Percentiles rank a stretch among this genome's conserved stretches.
Evolutionary conservation across 2,329 filamentous ascomycete species (phyloP).

Genomic region (Aspergillus calidoustus): DNA sequence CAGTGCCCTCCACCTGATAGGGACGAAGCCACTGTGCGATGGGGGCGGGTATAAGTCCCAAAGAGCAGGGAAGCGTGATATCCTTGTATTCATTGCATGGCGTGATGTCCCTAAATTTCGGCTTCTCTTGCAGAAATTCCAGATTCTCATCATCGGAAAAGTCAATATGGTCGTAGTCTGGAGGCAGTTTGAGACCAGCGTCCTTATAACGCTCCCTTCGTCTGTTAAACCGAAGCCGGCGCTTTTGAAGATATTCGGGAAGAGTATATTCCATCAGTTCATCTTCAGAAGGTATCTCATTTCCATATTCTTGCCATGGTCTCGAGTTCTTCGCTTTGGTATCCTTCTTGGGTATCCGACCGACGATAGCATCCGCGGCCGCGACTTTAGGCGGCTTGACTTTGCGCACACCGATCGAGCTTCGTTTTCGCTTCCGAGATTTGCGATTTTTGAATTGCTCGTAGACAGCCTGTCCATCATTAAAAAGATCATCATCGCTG

Average conservation of each 20-base stretch:
- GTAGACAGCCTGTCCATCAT: slow-evolving; percentile 56
- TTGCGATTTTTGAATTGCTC: slow-evolving; percentile 67
- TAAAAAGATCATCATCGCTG: slow-evolving; percentile 40
- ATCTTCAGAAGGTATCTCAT: slow-evolving; percentile 57
- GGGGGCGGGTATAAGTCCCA: slow-evolving; percentile 81
- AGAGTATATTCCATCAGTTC: slow-evolving; percentile 63
- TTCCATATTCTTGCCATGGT: slow-evolving; percentile 48
- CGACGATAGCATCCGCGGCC: slow-evolving; percentile 43
- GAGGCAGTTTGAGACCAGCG: slow-evolving; percentile 75
- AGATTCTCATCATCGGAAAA: slow-evolving; percentile 73
- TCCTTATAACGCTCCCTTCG: slow-evolving; percentile 64
- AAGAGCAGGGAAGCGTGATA: slow-evolving; percentile 73
- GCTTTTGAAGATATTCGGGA: slow-evolving; percentile 72
- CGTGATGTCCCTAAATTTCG: slow-evolving; percentile 65
- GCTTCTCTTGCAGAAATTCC: slow-evolving; percentile 69
- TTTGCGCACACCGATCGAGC: slow-evolving; percentile 53
- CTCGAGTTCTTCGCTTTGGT: slow-evolving; percentile 25
- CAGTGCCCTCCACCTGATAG: slow-evolving; percentile 85
- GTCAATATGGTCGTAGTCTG: slow-evolving; percentile 73
- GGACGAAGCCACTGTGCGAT: slow-evolving; percentile 91
- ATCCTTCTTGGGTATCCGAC: slow-evolving; percentile 37
- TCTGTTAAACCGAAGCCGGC: slow-evolving; percentile 72
- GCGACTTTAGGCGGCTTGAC: slow-evolving; percentile 51
- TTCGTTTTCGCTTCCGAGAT: slow-evolving; percentile 57
- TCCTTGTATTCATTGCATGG: slow-evolving; percentile 74